phyloP scores from a whole-genome alignment of 148 eudicot genomes.

The Heliosperma pusillum region DNA sequence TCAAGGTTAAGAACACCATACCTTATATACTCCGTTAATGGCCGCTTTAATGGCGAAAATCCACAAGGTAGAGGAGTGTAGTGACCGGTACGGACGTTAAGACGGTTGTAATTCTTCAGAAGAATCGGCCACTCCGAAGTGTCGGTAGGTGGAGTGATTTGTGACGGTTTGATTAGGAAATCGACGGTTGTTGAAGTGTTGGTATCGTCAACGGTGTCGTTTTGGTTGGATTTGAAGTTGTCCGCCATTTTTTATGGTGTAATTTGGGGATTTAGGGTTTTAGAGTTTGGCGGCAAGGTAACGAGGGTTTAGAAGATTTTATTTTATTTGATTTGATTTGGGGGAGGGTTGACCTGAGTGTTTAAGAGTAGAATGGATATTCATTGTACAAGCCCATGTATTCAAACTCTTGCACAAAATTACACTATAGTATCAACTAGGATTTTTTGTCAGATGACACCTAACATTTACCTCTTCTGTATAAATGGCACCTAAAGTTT shows the following conservation, averaged over 20 bases:
- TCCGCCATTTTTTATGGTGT: slow-evolving; percentile 41
- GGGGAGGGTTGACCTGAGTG: too few relatives aligned
- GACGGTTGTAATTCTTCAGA: slow-evolving; percentile 73
- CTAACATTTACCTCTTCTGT: too few relatives aligned
- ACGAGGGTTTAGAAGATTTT: too few relatives aligned
- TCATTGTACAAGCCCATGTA: too few relatives aligned
- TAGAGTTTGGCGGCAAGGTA: too few relatives aligned
- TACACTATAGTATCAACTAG: too few relatives aligned
- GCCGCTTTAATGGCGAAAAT: slow-evolving; percentile 72
- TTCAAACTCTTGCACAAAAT: too few relatives aligned
- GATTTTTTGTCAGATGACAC: too few relatives aligned
- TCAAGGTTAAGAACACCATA: slow-evolving; percentile 81
- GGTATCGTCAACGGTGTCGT: neutral
- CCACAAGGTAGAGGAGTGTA: slow-evolving; percentile 87
- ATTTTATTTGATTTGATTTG: too few relatives aligned
- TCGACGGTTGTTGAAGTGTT: slow-evolving; percentile 18
- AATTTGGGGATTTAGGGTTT: neutral
- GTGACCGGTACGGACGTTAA: slow-evolving; percentile 83
- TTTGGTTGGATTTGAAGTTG: neutral
- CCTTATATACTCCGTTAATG: slow-evolving; percentile 62
- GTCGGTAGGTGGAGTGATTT: slow-evolving; percentile 56
- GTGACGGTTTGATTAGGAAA: slow-evolving; percentile 70
- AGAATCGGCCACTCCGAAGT: slow-evolving; percentile 90
- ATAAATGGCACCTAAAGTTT: too few relatives aligned
- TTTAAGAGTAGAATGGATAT: too few relatives aligned